Conservation (phyloP, 2,329 filamentous ascomycete genomes). For the Orbilia blumenaviensis region DNA sequence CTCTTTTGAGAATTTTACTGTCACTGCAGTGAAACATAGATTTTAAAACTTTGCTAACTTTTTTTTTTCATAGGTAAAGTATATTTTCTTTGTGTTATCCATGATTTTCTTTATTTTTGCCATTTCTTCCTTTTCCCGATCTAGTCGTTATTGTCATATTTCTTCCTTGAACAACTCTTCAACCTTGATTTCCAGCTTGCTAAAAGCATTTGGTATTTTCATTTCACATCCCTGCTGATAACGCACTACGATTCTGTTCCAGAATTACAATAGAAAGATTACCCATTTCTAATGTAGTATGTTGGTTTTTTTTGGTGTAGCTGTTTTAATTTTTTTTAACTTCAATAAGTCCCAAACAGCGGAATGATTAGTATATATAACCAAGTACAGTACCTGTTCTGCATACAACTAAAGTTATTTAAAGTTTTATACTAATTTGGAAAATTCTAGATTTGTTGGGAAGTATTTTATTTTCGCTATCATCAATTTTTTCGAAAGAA, state of each 20-base stretch:
- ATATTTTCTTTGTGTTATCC: neutral
- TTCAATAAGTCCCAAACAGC: neutral
- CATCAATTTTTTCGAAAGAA: neutral
- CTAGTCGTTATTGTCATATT: neutral
- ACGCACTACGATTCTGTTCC: neutral
- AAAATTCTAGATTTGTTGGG: conserved; percentile 4
- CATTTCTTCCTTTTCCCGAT: neutral
- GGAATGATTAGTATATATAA: neutral
- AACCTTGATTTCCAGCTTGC: neutral
- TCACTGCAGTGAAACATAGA: neutral
- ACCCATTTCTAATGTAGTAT: neutral
- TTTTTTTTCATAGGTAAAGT: neutral
- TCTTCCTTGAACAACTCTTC: neutral
- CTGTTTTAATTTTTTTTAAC: neutral
- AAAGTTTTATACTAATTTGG: neutral
- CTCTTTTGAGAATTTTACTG: neutral
- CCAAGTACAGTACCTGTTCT: neutral
- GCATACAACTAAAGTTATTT: neutral
- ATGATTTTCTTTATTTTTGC: neutral
- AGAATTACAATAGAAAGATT: conserved; percentile 4
- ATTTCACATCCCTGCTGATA: conserved; percentile 1
- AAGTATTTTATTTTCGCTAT: neutral
- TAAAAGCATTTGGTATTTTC: neutral
- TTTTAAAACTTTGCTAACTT: neutral
- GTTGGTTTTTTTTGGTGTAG: neutral